Evolutionary conservation across 345 rosid species (phyloP).

Genomic region (Citrus sp.): DNA sequence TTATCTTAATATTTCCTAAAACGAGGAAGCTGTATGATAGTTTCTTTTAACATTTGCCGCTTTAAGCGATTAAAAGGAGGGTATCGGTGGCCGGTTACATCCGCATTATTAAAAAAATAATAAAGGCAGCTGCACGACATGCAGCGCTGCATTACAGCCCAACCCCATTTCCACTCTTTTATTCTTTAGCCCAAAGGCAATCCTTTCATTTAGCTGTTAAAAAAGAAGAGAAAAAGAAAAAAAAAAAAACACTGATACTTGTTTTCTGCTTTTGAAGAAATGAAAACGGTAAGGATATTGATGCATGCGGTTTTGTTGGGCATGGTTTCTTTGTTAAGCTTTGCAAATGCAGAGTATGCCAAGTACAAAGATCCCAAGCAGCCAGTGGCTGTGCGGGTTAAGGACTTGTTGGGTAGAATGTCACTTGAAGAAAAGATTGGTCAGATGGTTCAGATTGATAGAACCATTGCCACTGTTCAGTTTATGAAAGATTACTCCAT

Average conservation of each 20-base stretch:
- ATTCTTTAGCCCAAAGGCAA: not conserved
- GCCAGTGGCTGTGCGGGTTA: conserved; percentile 35
- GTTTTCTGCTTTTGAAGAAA: not conserved
- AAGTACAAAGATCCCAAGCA: conserved; percentile 50
- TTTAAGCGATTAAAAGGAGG: too few species aligned
- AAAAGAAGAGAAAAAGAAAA: too few species aligned
- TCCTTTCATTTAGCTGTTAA: not conserved
- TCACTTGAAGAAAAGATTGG: conserved; percentile 58
- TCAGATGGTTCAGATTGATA: conserved; percentile 59
- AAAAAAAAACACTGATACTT: not conserved
- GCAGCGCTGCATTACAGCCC: too few species aligned
- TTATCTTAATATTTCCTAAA: too few species aligned
- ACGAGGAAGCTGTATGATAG: too few species aligned
- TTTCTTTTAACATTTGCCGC: too few species aligned
- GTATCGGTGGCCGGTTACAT: too few species aligned
- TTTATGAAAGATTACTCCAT: conserved; percentile 44
- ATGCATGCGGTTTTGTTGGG: not conserved
- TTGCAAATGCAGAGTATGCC: conserved; percentile 29
- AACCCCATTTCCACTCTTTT: not conserved
- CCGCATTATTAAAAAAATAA: too few species aligned
- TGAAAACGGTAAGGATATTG: conserved; percentile 7
- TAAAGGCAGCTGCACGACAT: too few species aligned
- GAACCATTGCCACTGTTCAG: conserved; percentile 39
- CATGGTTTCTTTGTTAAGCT: not conserved
- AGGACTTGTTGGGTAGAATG: conserved; percentile 45